Evolutionary conservation across 2,329 filamentous ascomycete species (phyloP), one percentile per base, ranked within the genome.

Genomic region (Colletotrichum liaoningense): DNA sequence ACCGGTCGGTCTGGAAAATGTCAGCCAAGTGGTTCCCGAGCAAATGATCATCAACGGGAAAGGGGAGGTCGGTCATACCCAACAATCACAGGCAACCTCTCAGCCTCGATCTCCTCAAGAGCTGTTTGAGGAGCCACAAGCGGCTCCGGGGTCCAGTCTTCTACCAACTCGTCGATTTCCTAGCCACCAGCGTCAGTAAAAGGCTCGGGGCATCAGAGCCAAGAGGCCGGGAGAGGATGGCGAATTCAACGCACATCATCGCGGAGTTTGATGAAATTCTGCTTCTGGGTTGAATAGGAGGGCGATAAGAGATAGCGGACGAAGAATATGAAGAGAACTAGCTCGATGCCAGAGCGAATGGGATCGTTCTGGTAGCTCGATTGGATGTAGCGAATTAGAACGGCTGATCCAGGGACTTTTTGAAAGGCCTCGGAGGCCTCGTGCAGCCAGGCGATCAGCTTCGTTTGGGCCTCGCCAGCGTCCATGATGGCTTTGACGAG

Each of bases 321-420:
- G 75, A 97, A 97, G 85, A 99, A 99, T 67, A 99, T 91, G 78
- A 99, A 94, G 73, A 99, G 88, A 77, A 98, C 92, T 63, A 99
- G 87, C 84, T 99, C 97, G 77, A 99, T 94, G 52, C 94, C 95
- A 65, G 95, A 97, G 67, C 97, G 93, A 69, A 98, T 91, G 11
- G 97, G 97, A 79, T 99, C 97, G 81, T 99, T 93, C 86, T 99
- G 97, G 86, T 99, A 98, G 82, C 95, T 98, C 71, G 95, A 98
- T 83, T 94, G 94, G 81, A 99, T 95, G 84, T 99, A 99, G 75
- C 97, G 94, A 78, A 97, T 90, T 79, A 98, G 88, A 78, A 99
- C 98, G 55, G 96, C 94, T 35, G 96, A 98, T 65, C 97, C 97
- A 35, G 97, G 97, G 52, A 99, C 90, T 80, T 93, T 94, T 79